phyloP scores from a whole-genome alignment of 495 filamentous ascomycete species.

The Aspergillus nanangensis region DNA sequence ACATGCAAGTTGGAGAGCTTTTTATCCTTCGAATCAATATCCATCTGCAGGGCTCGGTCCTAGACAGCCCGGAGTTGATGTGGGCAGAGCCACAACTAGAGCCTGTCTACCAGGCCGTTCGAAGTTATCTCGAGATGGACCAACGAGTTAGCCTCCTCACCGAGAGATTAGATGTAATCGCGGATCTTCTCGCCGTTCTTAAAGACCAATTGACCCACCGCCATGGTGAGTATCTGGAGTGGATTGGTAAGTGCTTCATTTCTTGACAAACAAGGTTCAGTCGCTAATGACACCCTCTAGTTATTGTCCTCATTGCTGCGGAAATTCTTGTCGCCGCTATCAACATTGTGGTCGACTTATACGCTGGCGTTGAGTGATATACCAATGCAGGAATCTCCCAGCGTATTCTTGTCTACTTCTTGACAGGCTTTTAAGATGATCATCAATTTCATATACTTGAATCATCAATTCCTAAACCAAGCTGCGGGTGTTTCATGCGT shows the following conservation, averaged over 20 bases:
- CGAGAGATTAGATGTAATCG: constrained; percentile 88
- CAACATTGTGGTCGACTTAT: constrained; percentile 93
- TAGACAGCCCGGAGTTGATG: constrained; percentile 97
- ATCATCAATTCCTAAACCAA: no score
- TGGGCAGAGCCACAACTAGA: constrained; percentile 97
- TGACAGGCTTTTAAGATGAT: no score
- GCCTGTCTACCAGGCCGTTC: constrained; percentile 89
- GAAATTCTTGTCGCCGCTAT: constrained; percentile 93
- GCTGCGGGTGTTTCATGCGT: no score
- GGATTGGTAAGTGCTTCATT: constrained; percentile 69
- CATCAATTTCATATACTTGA: no score
- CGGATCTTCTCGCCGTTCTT: constrained; percentile 86
- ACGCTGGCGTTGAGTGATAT: constrained; percentile 69
- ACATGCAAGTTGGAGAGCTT: constrained; percentile 97
- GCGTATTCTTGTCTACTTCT: no score
- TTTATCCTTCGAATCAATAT: constrained; percentile 98
- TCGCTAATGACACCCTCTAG: constrained; percentile 32
- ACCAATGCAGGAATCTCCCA: no score
- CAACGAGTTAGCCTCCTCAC: constrained; percentile 88
- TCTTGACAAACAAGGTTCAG: background rate
- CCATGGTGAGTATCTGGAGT: constrained; percentile 93
- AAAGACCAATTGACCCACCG: constrained; percentile 95
- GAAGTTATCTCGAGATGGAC: constrained; percentile 96
- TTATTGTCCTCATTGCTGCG: constrained; percentile 92
- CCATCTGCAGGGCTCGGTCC: constrained; percentile 91